phyloP scores from a whole-genome alignment of 1,139 yeast species.

The Yamadazyma siamensis region DNA sequence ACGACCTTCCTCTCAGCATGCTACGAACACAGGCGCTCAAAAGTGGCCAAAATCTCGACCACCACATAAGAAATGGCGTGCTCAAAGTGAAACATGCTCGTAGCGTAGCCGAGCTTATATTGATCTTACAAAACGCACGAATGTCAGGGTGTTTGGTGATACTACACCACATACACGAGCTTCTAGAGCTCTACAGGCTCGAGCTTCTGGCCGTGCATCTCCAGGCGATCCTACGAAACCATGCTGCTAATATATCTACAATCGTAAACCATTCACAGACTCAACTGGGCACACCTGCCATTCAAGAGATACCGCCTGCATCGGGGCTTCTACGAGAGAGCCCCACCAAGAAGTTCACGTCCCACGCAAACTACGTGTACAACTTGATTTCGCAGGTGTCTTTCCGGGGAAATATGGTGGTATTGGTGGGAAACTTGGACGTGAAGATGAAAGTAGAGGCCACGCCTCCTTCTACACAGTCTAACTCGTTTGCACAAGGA shows the following conservation, averaged over 20 bases:
- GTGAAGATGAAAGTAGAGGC: conserved; percentile 1
- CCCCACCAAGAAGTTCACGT: conserved; percentile 30
- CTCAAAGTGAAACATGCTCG: conserved; percentile 18
- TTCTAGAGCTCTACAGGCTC: conserved; percentile 32
- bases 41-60: conserved; percentile 17
- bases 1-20: conserved; percentile 24
- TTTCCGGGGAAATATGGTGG: conserved; percentile 22
- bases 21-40: conserved; percentile 13
- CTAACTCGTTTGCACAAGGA: conserved; percentile 3
- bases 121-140: conserved; percentile 14
- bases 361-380: conserved; percentile 28
- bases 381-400: conserved; percentile 24
- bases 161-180: conserved; percentile 33
- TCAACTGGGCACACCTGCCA: conserved; percentile 13
- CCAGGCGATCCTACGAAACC: conserved; percentile 32
- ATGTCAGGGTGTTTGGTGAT: conserved; percentile 16
- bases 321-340: conserved; percentile 31
- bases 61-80: conserved; percentile 15
- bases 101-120: conserved; percentile 27
- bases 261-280: conserved; percentile 19
- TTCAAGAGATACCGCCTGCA: conserved; percentile 28
- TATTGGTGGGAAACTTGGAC: conserved; percentile 29
- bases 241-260: conserved; percentile 23
- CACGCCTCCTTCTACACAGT: background rate
- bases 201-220: conserved; percentile 35